Evolutionary conservation across 768 basidiomycete genomes (phyloP).

Genomic region (Boletus speciosus): DNA sequence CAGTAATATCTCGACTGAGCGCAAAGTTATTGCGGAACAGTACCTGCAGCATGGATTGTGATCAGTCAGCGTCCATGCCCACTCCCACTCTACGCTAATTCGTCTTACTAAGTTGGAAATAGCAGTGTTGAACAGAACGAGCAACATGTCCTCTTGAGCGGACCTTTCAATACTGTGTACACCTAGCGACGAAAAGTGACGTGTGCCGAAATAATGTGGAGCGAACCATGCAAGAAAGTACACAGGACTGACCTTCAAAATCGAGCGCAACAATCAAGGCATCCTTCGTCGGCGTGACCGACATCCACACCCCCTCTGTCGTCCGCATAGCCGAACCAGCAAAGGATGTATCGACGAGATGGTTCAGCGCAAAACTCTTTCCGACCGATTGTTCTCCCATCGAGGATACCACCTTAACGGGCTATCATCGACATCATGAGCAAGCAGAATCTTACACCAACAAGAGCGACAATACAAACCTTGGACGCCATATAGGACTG

Average conservation of each 20-base stretch:
- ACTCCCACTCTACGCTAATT: too few relatives aligned
- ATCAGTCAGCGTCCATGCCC: neutral
- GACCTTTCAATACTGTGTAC: conserved; percentile 64
- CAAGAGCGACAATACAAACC: conserved; percentile 24
- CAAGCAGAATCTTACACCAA: fast-evolving
- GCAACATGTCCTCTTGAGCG: conserved; percentile 58
- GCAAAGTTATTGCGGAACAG: conserved; percentile 67
- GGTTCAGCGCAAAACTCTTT: conserved; percentile 57
- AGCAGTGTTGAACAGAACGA: conserved; percentile 64
- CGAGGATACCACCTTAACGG: conserved; percentile 62
- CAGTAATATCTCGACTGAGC: conserved; percentile 54
- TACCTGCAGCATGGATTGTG: conserved; percentile 37
- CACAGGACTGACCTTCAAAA: conserved; percentile 48
- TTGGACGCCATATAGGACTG: conserved; percentile 59
- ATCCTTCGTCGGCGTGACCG: conserved; percentile 57
- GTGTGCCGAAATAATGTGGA: neutral
- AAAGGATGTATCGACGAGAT: conserved; percentile 61
- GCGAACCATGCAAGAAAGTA: neutral
- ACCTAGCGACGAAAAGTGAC: conserved; percentile 26
- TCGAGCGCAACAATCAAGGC: conserved; percentile 56
- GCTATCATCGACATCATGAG: conserved; percentile 31
- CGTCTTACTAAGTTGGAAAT: conserved; percentile 53
- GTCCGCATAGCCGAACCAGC: conserved; percentile 67
- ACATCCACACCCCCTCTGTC: conserved; percentile 68
- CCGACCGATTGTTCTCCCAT: conserved; percentile 71